phyloP scores from a whole-genome alignment of 2,329 filamentous ascomycete genomes.

The Hymenoscyphus occultus region DNA sequence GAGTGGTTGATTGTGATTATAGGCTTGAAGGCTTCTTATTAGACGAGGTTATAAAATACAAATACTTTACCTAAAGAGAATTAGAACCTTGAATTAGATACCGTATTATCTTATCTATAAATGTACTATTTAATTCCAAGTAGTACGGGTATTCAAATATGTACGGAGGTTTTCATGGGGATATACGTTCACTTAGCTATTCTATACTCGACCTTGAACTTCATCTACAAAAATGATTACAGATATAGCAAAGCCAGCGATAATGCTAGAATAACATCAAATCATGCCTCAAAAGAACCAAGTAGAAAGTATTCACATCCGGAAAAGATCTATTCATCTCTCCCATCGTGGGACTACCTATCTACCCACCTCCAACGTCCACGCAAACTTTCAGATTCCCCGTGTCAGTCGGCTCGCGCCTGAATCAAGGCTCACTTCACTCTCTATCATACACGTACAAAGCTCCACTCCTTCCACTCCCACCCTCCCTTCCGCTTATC shows the following conservation, averaged over 20 bases:
- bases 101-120: too few relatives aligned
- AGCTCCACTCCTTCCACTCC: conserved; percentile 7
- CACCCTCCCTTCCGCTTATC: conserved; percentile 6
- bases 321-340: conserved; percentile 16
- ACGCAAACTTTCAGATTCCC: not conserved
- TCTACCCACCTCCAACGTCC: not conserved
- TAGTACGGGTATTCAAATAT: too few relatives aligned
- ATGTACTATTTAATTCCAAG: too few relatives aligned
- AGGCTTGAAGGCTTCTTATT: too few relatives aligned
- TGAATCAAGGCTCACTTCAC: not conserved
- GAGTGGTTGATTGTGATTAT: too few relatives aligned
- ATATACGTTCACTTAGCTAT: too few relatives aligned
- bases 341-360: conserved; percentile 2
- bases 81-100: too few relatives aligned
- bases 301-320: not conserved
- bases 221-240: too few relatives aligned
- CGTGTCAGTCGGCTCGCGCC: not conserved
- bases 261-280: not conserved
- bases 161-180: too few relatives aligned
- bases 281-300: not conserved
- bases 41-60: too few relatives aligned
- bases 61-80: too few relatives aligned
- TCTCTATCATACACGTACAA: conserved; percentile 21
- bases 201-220: too few relatives aligned
- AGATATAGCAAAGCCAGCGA: not conserved